These are phyloP conservation scores for Glomus cerebriforme DNA, from an alignment of 192 early-diverging fungal species.

Conservation along the genomic window DNA sequence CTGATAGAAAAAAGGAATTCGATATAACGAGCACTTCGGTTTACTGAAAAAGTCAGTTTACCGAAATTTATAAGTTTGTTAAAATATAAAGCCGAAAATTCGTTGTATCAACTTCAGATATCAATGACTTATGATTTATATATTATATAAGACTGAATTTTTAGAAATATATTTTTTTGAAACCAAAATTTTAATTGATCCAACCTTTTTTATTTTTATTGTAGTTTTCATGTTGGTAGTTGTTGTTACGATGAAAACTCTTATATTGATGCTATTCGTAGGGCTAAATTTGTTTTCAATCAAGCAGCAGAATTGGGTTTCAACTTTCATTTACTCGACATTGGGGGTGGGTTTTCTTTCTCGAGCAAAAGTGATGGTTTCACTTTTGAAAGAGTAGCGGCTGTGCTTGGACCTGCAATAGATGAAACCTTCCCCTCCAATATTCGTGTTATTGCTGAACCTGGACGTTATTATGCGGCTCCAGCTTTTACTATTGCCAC, in stretches of 20 bases:
- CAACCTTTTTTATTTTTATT: background rate
- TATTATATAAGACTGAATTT: no score
- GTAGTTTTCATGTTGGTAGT: slow-evolving; percentile 95
- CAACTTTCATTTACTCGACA: slow-evolving; percentile 72
- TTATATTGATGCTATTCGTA: slow-evolving; percentile 86
- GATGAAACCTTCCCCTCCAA: slow-evolving; percentile 75
- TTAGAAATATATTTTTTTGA: slow-evolving; percentile 10
- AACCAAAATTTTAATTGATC: background rate
- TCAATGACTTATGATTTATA: no score
- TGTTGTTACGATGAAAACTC: slow-evolving; percentile 89
- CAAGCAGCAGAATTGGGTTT: slow-evolving; percentile 75
- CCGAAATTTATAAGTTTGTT: no score
- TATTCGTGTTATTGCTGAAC: slow-evolving; percentile 96
- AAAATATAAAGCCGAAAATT: no score
- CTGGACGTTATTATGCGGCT: slow-evolving; percentile 96
- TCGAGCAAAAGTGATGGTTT: slow-evolving; percentile 71
- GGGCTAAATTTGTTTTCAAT: slow-evolving; percentile 88
- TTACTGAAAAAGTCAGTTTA: no score
- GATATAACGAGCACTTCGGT: no score
- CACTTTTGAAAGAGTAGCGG: slow-evolving; percentile 83
- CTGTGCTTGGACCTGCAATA: slow-evolving; percentile 75
- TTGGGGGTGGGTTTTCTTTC: slow-evolving; percentile 97
- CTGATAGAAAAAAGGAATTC: no score
- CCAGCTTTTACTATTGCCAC: slow-evolving; percentile 93
- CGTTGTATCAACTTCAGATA: no score